Conservation (phyloP, 371 early-diverging fungal species). For the Lichtheimia hyalospora region DNA sequence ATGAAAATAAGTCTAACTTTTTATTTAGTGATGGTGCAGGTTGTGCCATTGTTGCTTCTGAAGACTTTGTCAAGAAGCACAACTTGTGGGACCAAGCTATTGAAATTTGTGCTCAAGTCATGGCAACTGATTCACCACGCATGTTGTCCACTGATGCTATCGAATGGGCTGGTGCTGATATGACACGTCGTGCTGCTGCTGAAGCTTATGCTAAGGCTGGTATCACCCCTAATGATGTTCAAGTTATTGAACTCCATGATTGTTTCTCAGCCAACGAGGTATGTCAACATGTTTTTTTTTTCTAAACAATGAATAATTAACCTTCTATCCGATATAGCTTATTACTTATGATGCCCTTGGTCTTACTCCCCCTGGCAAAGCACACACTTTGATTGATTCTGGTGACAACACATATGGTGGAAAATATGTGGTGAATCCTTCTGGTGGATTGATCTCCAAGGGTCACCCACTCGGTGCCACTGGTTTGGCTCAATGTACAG, state of each 20-base stretch:
- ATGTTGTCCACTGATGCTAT: conserved; percentile 57
- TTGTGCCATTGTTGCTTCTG: conserved; percentile 70
- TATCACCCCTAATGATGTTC: conserved; percentile 63
- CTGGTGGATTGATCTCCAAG: conserved; percentile 81
- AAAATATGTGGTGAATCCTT: conserved; percentile 73
- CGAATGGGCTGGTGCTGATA: conserved; percentile 74
- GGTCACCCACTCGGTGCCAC: conserved; percentile 86
- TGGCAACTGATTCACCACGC: conserved; percentile 77
- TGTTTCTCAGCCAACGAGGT: conserved; percentile 83
- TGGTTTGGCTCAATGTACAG: conserved; percentile 79
- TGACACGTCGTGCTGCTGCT: conserved; percentile 72
- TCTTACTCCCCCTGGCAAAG: conserved; percentile 66
- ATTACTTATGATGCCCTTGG: conserved; percentile 80
- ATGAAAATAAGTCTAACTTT: no score
- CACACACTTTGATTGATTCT: conserved; percentile 58
- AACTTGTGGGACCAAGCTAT: conserved; percentile 68
- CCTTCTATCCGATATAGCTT: conserved; percentile 29
- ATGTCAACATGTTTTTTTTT: not conserved
- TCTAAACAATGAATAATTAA: not conserved
- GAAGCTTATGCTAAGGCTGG: conserved; percentile 61
- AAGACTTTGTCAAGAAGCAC: conserved; percentile 68
- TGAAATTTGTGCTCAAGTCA: conserved; percentile 68
- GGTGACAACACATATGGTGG: conserved; percentile 64
- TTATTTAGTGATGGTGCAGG: conserved; percentile 81
- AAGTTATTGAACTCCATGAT: conserved; percentile 80